Evolutionary conservation across 805 yeast species (phyloP).

Genomic region (Alloascoidea africana): DNA sequence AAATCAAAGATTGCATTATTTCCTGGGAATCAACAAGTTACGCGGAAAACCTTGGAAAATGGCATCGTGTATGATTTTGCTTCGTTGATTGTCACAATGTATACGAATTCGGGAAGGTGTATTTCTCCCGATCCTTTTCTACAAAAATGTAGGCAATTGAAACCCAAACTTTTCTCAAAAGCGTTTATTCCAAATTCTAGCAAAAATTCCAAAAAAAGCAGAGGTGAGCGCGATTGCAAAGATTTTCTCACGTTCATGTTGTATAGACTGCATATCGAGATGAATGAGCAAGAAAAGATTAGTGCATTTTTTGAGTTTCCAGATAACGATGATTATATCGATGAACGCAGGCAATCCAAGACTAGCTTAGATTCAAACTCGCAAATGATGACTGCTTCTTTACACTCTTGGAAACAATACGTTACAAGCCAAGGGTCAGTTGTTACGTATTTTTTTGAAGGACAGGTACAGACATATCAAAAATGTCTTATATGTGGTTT

Average conservation of each 20-base stretch:
- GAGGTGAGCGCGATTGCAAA: constrained; percentile 75
- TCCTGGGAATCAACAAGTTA: too few relatives aligned
- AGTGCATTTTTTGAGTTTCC: not conserved
- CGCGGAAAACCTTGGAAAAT: not conserved
- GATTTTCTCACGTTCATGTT: constrained; percentile 64
- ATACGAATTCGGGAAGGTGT: constrained; percentile 1
- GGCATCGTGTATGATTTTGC: not conserved
- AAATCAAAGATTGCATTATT: too few relatives aligned
- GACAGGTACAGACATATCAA: constrained; percentile 73
- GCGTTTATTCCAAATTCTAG: too few relatives aligned
- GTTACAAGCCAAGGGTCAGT: constrained; percentile 64
- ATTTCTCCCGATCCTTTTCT: not conserved
- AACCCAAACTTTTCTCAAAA: constrained; percentile 48
- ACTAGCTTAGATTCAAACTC: too few relatives aligned
- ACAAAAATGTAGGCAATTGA: constrained; percentile 40
- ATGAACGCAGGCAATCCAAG: too few relatives aligned
- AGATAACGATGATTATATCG: too few relatives aligned
- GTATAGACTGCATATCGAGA: constrained; percentile 72
- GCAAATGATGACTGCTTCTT: not conserved
- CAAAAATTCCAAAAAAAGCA: too few relatives aligned
- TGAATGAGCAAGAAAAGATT: constrained; percentile 36
- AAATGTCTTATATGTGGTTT: constrained; percentile 56
- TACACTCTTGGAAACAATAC: constrained; percentile 63
- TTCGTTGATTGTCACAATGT: constrained; percentile 1
- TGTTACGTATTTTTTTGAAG: constrained; percentile 73